Base-by-base conservation (phyloP, 768 basidiomycete species). In the Mycena kentingensis region DNA sequence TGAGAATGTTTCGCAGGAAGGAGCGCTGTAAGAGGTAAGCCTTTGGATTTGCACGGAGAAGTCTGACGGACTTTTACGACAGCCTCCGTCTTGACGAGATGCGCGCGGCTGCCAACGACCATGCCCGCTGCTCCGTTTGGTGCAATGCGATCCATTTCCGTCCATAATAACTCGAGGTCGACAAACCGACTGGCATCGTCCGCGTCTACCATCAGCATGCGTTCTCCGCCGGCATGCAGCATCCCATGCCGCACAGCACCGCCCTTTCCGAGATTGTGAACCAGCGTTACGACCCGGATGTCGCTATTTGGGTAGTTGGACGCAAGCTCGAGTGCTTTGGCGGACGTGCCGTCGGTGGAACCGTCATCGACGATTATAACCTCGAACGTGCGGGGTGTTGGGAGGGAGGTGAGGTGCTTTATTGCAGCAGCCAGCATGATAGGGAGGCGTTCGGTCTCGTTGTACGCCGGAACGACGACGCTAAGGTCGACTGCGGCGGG, bases 231-330 rank as follows among this genome's bases (percentile, higher is more conserved):
- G 7, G 84, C 80, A 63, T 88, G 84, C 57, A 95, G 67, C 82
- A 95, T 90, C 29, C 95, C 94, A 70, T 97, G 95, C 28, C 88
- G 77, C 21, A 97, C 93, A 0, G 93, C 91, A 3, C 93, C 95
- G 18, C 95, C 95, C 65, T 98, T 98, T 1, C 94, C 94, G 16
- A 88, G 71, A 64, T 98, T 98, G 62, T 77, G 74, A 65, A 83
- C 83, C 52, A 98, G 73, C 19, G 78, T 83, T 49, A 96, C 82
- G 19, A 97, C 83, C 53, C 86, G 82, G 52, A 97, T 85, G 60
- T 90, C 84, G 51, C 71, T 74, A 15, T 74, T 67, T 3, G 78
- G 62, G 60, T 88, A 76, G 54, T 79, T 69, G 15, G 70, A 66
- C 3, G 88, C 89, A 38, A 93, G 76, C 29, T 75, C 63, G 41